Base-by-base conservation (phyloP, 2,329 filamentous ascomycete species). In the Cladosporium halotolerans region DNA sequence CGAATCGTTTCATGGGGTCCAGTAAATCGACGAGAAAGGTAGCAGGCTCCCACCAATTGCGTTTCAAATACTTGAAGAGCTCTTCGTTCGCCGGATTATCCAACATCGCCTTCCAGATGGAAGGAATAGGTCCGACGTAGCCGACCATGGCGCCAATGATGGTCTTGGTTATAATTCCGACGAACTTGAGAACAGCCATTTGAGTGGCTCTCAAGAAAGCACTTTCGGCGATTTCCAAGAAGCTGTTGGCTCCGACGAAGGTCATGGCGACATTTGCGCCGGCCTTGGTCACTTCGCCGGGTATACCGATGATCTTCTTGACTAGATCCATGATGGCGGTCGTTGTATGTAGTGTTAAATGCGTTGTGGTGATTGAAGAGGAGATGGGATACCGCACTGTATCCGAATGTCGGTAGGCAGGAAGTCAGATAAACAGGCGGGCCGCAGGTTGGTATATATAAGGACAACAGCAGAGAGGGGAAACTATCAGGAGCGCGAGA, bases 1-100 rank as follows among this genome's bases (percentile, higher is more conserved):
- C 48, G 32, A 44, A 51, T 19, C 48, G 48, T 33, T 51, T 51
- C 48, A 51, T 43, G 2, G 48, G 48, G 9, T 51, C 48, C 40
- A 51, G 18, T n/a, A 51, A 28, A 14, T 51, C 48, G 16, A 51
- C 31, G 4, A 51, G 28, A 39, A 51, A 51, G 40, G 16, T 11
- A 13, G 48, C 48, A 3, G 42, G 39, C 16, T 34, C 42, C 48
- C 48, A 51, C 48, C 48, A 51, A 18, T 51, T 40, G 11, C 18
- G 43, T 13, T 34, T 42, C 3, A 51, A 32, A 1, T 32, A 33
- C 10, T 42, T 33, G 16, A 51, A 36, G 8, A 51, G 48, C 48
- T 51, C 48, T 23, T 44, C 16, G 31, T 43, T 51, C 10, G 48
- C 48, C 5, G 48, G 40, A 28, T 51, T 51, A 18, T 51, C 48